Conservation (phyloP, 2,329 filamentous ascomycete genomes). For the Phaeosphaeria sp. region DNA sequence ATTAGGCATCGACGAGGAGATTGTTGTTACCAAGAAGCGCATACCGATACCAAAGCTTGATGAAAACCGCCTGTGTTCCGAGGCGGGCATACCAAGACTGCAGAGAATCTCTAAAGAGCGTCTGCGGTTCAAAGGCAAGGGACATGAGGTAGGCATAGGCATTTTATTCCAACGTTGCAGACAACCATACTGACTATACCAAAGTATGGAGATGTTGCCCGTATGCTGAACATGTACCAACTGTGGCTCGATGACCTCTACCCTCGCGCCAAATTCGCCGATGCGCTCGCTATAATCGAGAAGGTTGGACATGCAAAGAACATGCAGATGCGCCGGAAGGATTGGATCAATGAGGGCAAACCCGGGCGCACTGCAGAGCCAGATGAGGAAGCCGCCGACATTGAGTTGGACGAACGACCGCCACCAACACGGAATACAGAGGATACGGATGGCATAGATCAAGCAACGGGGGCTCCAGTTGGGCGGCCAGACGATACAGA, state of each 20-base stretch:
- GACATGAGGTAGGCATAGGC: constrained; percentile 73
- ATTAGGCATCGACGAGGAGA: constrained; percentile 84
- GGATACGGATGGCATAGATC: constrained; percentile 18
- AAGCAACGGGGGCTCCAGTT: not conserved
- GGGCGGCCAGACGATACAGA: constrained; percentile 2
- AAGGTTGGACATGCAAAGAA: constrained; percentile 87
- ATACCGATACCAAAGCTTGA: constrained; percentile 86
- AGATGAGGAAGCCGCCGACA: constrained; percentile 38
- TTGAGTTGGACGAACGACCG: constrained; percentile 3
- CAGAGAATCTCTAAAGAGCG: constrained; percentile 71
- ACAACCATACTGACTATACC: constrained; percentile 15
- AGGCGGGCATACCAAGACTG: constrained; percentile 82
- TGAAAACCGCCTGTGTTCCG: constrained; percentile 80
- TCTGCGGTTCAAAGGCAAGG: constrained; percentile 87
- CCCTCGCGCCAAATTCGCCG: constrained; percentile 90
- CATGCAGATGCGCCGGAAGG: constrained; percentile 74
- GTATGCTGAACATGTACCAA: constrained; percentile 89
- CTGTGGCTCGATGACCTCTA: constrained; percentile 96
- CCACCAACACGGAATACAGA: constrained; percentile 9
- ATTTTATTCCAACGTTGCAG: no score
- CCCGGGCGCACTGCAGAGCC: constrained; percentile 51
- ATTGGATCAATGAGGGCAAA: constrained; percentile 82
- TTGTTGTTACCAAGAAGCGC: constrained; percentile 79
- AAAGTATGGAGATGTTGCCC: constrained; percentile 82
- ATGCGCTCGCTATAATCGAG: constrained; percentile 88